These are phyloP conservation scores for Coelastrella sp. DNA, from an alignment of 139 green algal genomes.

Conservation along the genomic window DNA sequence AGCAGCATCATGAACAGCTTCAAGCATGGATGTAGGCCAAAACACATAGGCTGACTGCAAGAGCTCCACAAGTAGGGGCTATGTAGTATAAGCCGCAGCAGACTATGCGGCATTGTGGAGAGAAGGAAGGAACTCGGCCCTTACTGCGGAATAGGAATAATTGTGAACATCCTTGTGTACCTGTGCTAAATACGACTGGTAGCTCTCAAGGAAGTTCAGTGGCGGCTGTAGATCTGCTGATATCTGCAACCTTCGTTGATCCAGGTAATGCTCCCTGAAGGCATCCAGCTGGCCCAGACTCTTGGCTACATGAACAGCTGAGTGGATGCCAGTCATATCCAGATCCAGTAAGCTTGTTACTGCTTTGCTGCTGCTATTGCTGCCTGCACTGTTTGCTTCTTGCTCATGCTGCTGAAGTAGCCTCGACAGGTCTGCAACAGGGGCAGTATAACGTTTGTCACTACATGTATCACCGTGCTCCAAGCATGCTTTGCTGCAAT, in stretches of 20 bases:
- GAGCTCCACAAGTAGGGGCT: too few relatives aligned
- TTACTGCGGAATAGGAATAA: too few relatives aligned
- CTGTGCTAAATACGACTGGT: slow-evolving; percentile 77
- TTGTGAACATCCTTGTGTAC: slow-evolving; percentile 27
- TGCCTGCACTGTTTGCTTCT: not conserved
- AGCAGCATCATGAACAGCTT: too few relatives aligned
- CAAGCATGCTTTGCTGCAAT: too few relatives aligned
- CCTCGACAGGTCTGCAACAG: not conserved
- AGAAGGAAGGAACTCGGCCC: too few relatives aligned
- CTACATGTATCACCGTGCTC: too few relatives aligned
- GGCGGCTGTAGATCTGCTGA: slow-evolving; percentile 65
- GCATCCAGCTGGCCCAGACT: slow-evolving; percentile 19
- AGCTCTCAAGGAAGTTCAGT: slow-evolving; percentile 64
- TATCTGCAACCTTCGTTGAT: slow-evolving; percentile 59
- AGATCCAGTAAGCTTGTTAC: slow-evolving; percentile 58
- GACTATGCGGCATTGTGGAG: too few relatives aligned
- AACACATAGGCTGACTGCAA: too few relatives aligned
- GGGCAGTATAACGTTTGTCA: too few relatives aligned
- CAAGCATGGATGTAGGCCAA: too few relatives aligned
- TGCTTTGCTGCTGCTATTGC: slow-evolving; percentile 9
- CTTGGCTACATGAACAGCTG: slow-evolving; percentile 36
- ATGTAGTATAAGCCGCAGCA: too few relatives aligned
- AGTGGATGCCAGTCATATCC: slow-evolving; percentile 72
- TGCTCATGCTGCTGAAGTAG: slow-evolving; percentile 4
- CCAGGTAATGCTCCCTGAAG: slow-evolving; percentile 55